Evolutionary conservation across 441 rosid genomes (phyloP), one percentile per base, ranked within the genome.

Genomic region (Jatropha podagrica): DNA sequence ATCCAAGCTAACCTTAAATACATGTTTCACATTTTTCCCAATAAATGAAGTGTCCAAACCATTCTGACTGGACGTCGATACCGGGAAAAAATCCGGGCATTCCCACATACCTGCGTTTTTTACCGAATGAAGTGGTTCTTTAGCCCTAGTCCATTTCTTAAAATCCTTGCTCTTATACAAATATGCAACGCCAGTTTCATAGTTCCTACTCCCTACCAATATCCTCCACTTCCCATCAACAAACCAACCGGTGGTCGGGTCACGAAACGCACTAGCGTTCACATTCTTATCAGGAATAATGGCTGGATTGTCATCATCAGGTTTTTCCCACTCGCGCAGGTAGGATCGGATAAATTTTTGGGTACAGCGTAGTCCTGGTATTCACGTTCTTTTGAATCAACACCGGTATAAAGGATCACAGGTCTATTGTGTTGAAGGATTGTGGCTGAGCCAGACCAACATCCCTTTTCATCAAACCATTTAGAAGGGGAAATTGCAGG

Each of bases 361-460:
- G 98, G 97, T 10, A 94, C 17, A 0, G 93, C 97, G 4, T 90
- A 92, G 87, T 86, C 89, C 78, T 90, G 97, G 41, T 89, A 3
- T 68, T 96, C 91, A 13, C 82, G 82, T 7, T 84, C 2, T 7
- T 86, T 15, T 0, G 77, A 18, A 78, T 89, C 92, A 1, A 90
- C 42, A 0, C 98, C 94, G 7, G 99, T 94, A 84, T 96, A 94
- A 40, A 88, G 61, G 18, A 96, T 88, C 3, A 92, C 46, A 6
- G 97, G 97, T 62, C 79, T 82, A 55, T 88, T 80, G 1, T 79
- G 81, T 94, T 7, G n/a, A n/a, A 91, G 85, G 26, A 96, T 3
- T 0, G 97, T 96, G 63, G 90, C 88, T 0, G 97, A 96, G 3
- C 98, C 99, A 4, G 99, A 93, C 99, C 98, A 96, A 51, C 92